A percentile compares a stretch with the other conserved stretches of the same genome.
phyloP scores from a whole-genome alignment of 371 early-diverging fungal genomes.

The Saksenaea vasiformis region DNA sequence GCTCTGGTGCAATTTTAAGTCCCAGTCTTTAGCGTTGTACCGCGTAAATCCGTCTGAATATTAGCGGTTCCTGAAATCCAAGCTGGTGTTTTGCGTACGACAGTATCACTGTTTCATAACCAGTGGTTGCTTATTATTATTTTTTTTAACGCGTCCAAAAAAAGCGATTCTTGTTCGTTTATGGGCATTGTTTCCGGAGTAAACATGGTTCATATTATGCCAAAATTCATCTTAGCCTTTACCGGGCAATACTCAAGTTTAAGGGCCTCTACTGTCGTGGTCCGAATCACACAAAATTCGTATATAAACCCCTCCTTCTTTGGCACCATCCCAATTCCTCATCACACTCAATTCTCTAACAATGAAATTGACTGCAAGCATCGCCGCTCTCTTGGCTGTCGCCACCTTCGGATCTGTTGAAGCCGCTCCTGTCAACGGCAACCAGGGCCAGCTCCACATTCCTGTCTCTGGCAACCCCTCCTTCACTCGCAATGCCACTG shows the following conservation, averaged over 20 bases:
- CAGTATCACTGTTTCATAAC: not conserved
- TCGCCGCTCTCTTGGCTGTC: slow-evolving; percentile 9
- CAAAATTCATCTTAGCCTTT: slow-evolving; percentile 3
- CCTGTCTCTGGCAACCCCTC: slow-evolving; percentile 13
- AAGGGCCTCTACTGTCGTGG: not conserved
- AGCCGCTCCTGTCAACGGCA: slow-evolving; percentile 15
- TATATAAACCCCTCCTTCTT: slow-evolving; percentile 14
- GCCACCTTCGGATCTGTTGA: not conserved
- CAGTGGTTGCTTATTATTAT: not conserved
- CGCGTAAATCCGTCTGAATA: not conserved
- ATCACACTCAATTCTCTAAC: not conserved
- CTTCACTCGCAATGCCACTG: slow-evolving; percentile 15
- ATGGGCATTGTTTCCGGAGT: not conserved
- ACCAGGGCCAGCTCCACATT: slow-evolving; percentile 7
- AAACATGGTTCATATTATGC: not conserved
- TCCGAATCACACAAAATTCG: slow-evolving; percentile 1
- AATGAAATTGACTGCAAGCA: slow-evolving; percentile 10
- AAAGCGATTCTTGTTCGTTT: slow-evolving; percentile 2
- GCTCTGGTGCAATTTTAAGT: not conserved
- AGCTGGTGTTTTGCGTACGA: not conserved
- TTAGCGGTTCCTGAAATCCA: not conserved
- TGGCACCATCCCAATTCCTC: not conserved
- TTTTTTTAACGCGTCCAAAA: not conserved
- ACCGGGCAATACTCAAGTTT: not conserved
- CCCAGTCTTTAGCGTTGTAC: not conserved